Evolutionary conservation across 1,139 yeast genomes (phyloP), one percentile per base, ranked within the genome.

Genomic region (Saccharomycopsis crataegensis): DNA sequence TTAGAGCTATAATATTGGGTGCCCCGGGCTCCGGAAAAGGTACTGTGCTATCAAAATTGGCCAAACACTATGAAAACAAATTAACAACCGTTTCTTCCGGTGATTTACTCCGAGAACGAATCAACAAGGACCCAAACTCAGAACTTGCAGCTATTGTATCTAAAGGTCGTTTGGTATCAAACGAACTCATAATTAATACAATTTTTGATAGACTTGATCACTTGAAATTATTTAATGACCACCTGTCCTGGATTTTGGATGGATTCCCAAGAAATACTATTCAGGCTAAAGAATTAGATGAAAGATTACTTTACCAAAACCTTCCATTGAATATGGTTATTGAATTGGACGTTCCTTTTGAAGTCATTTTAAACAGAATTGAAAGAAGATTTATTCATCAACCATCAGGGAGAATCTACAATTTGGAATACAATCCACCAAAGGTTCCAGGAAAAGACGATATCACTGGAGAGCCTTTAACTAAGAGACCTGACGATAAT

Each of bases 11-110:
- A 40, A 72, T 90, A 8, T 70, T 90, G 51, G 97, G 97, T 5
- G 96, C 97, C 0, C 98, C 97, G 0, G 98, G 97, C 0, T 78
- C 96, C 1, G 97, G 97, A 1, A 91, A 91, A 65, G 97, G 97
- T 1, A 91, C 98, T 0, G 88, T 86, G 61, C 85, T 96, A 0
- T 70, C 83, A 1, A 74, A 82, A 56, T 71, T 91, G 11, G 67
- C 85, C 56, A 74, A 77, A 51, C 71, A 72, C 49, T 77, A 84
- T 58, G 38, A 34, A 12, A 78, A 83, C 1, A 64, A 62, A 49
- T 64, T 72, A 57, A 72, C 63, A 22, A 71, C 91, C 0, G 71
- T 91, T 22, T 82, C 96, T 1, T 85, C 96, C 0, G 98, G 98
- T 2, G 96, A 90, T 67, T 70, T 89, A 3, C 71, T 91, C 51